Evolutionary conservation across 176 grass and related monocot species (phyloP).

Genomic region (Thinopyrum elongatum): DNA sequence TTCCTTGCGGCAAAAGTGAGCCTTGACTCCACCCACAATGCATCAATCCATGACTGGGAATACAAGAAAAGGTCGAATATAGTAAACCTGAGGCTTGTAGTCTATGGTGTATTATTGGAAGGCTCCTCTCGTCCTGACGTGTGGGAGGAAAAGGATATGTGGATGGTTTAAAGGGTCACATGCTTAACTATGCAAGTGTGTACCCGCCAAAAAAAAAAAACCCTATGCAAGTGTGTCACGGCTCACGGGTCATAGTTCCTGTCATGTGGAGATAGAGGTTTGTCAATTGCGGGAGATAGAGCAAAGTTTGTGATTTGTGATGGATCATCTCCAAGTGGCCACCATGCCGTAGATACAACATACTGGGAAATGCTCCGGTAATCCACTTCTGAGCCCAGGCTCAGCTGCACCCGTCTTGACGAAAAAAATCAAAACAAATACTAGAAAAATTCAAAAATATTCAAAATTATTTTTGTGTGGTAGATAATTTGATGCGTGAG

Average conservation of each 20-base stretch:
- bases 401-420: too few relatives aligned
- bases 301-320: background rate
- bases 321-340: background rate
- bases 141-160: background rate
- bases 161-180: background rate
- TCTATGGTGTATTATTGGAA: background rate
- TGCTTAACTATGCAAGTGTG: background rate
- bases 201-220: background rate
- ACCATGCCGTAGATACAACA: background rate
- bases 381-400: too few relatives aligned
- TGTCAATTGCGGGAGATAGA: background rate
- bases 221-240: background rate
- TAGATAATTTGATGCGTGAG: too few relatives aligned
- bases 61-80: background rate
- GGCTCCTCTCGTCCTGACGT: background rate
- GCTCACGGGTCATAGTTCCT: background rate
- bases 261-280: background rate
- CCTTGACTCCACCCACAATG: conserved; percentile 16
- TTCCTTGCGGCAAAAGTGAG: background rate
- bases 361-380: background rate
- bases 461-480: too few relatives aligned
- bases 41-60: background rate
- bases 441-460: too few relatives aligned
- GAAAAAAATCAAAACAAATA: too few relatives aligned
- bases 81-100: background rate